phyloP scores from a whole-genome alignment of 768 basidiomycete genomes.

The Hericium alpestre region DNA sequence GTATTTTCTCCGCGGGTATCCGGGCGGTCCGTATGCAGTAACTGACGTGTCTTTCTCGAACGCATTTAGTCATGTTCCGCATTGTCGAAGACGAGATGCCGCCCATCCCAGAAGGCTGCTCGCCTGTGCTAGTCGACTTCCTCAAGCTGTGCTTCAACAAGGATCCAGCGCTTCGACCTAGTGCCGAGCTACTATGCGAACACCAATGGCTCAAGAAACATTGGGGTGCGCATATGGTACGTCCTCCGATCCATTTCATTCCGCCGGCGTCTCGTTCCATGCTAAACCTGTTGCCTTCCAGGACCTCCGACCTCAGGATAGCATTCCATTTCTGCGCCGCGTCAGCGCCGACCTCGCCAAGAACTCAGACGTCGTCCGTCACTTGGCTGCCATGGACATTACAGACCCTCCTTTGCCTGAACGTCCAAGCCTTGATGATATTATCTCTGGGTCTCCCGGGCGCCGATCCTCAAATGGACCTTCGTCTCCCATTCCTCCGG shows the following conservation, averaged over 20 bases:
- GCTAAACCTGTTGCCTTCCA: slow-evolving; percentile 16
- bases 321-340: slow-evolving; percentile 88
- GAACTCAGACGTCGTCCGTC: slow-evolving; percentile 48
- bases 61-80: slow-evolving; percentile 76
- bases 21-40: neutral
- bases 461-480: slow-evolving; percentile 1
- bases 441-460: slow-evolving; percentile 9
- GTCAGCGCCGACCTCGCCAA: slow-evolving; percentile 81
- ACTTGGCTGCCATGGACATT: slow-evolving; percentile 34
- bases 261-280: neutral
- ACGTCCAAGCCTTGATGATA: slow-evolving; percentile 8
- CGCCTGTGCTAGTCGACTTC: slow-evolving; percentile 70
- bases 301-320: slow-evolving; percentile 86
- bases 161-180: slow-evolving; percentile 72
- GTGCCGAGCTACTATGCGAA: slow-evolving; percentile 75
- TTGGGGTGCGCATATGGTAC: slow-evolving; percentile 71
- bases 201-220: slow-evolving; percentile 84
- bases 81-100: slow-evolving; percentile 93
- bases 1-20: slow-evolving; percentile 1
- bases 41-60: slow-evolving; percentile 1
- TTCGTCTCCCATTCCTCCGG: slow-evolving; percentile 17
- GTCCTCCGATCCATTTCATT: slow-evolving; percentile 5
- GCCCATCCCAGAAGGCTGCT: slow-evolving; percentile 72
- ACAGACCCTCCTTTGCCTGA: slow-evolving; percentile 26
- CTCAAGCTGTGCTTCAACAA: slow-evolving; percentile 84